Evolutionary conservation across 2,329 filamentous ascomycete genomes (phyloP).

Genomic region (Fusarium nematophilum): DNA sequence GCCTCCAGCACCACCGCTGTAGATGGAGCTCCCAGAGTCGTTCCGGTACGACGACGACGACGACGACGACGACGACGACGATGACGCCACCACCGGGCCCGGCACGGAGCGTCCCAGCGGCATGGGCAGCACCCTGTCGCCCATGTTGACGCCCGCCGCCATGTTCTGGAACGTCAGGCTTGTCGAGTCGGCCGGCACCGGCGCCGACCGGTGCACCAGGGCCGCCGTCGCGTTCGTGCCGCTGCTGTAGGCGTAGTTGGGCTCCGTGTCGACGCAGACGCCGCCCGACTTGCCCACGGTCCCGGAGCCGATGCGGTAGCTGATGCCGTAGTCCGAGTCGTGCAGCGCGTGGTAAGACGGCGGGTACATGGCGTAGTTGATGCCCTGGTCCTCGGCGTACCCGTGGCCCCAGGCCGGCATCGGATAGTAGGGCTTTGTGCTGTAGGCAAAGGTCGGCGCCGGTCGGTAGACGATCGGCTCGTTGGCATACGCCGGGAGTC

Average conservation of each 20-base stretch:
- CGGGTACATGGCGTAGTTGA: slow-evolving; percentile 43
- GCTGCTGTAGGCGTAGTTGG: slow-evolving; percentile 41
- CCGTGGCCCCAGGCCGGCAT: slow-evolving; percentile 39
- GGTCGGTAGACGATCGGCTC: slow-evolving; percentile 37
- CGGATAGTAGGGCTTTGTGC: slow-evolving; percentile 41
- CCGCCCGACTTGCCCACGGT: slow-evolving; percentile 29
- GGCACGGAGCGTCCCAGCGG: slow-evolving; percentile 34
- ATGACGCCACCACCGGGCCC: slow-evolving; percentile 17
- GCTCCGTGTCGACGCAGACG: slow-evolving; percentile 44
- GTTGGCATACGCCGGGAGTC: slow-evolving; percentile 23
- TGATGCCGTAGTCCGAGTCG: slow-evolving; percentile 43
- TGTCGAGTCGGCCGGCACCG: slow-evolving; percentile 24
- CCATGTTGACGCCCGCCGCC: slow-evolving; percentile 22
- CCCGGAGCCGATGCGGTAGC: slow-evolving; percentile 41
- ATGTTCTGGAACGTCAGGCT: slow-evolving; percentile 37
- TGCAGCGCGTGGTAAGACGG: slow-evolving; percentile 31
- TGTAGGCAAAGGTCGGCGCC: slow-evolving; percentile 39
- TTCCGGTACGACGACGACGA: slow-evolving; percentile 37
- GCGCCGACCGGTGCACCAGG: slow-evolving; percentile 30
- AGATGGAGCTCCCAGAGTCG: slow-evolving; percentile 41
- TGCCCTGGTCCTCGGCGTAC: slow-evolving; percentile 42
- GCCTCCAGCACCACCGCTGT: slow-evolving; percentile 16
- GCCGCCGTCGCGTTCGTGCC: slow-evolving; percentile 20
- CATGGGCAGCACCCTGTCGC: slow-evolving; percentile 37
- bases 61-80: slow-evolving; percentile 17